A percentile compares a stretch with the other conserved stretches of the same genome.
These are phyloP conservation scores for Metschnikowia amazonensis DNA, from an alignment of 805 yeast species.

Conservation along the genomic window DNA sequence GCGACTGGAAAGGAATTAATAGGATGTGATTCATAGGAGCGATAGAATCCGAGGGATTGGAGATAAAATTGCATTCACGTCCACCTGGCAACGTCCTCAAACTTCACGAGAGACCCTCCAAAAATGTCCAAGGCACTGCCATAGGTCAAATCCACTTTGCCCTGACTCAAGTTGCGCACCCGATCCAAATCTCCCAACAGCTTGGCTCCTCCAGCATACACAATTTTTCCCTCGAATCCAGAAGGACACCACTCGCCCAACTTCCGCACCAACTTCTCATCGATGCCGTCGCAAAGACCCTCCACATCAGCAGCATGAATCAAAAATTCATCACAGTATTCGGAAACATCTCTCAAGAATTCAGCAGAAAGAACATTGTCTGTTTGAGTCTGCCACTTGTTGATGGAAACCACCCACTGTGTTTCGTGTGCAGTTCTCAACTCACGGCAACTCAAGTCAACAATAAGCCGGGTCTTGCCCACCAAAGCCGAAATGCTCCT, in stretches of 20 bases:
- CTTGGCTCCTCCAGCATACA: slow-evolving; percentile 97
- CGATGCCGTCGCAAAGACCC: slow-evolving; percentile 92
- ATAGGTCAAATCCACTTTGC: slow-evolving; percentile 85
- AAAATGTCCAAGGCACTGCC: slow-evolving; percentile 94
- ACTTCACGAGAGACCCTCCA: slow-evolving; percentile 81
- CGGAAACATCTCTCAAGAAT: slow-evolving; percentile 50
- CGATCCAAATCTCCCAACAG: slow-evolving; percentile 60
- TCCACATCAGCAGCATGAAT: slow-evolving; percentile 99
- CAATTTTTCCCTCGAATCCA: slow-evolving; percentile 60
- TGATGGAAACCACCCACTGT: slow-evolving; percentile 93
- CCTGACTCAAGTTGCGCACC: slow-evolving; percentile 66
- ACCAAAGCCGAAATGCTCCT: slow-evolving; percentile 47
- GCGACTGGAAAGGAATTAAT: not conserved
- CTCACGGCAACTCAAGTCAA: slow-evolving; percentile 81
- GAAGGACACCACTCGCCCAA: slow-evolving; percentile 73
- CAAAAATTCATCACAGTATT: slow-evolving; percentile 79
- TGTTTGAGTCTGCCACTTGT: slow-evolving; percentile 94
- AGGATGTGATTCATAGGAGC: too few species aligned
- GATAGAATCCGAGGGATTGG: too few species aligned
- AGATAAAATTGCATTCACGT: not conserved
- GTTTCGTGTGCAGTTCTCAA: slow-evolving; percentile 15
- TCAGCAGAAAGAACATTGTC: slow-evolving; percentile 50
- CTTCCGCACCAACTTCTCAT: slow-evolving; percentile 64
- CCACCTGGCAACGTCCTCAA: slow-evolving; percentile 75
- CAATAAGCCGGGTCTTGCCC: slow-evolving; percentile 67